Percentiles rank a stretch among this genome's conserved stretches.
These are phyloP conservation scores for Amphirosellinia nigrospora DNA, from an alignment of 495 filamentous ascomycete species.

Conservation along the genomic window DNA sequence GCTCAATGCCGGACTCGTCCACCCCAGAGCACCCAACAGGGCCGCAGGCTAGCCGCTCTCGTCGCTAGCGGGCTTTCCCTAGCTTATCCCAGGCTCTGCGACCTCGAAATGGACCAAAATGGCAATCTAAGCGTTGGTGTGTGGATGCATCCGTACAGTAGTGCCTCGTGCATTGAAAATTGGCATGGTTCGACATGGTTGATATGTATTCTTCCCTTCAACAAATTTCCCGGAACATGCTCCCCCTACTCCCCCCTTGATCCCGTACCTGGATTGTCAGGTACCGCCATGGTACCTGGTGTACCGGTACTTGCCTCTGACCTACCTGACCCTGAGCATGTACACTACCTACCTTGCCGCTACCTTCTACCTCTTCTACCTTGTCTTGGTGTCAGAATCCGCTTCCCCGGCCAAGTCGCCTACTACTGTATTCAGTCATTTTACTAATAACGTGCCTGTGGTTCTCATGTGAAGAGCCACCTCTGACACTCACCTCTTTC, in stretches of 20 bases:
- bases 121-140: conserved; percentile 33
- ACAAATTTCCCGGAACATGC: conserved; percentile 39
- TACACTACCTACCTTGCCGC: not conserved
- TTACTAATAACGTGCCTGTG: conserved; percentile 36
- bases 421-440: conserved; percentile 32
- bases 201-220: conserved; percentile 22
- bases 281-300: conserved; percentile 18
- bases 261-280: conserved; percentile 16
- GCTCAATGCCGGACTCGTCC: conserved; percentile 25
- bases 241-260: conserved; percentile 21
- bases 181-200: not conserved
- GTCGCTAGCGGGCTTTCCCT: conserved; percentile 6
- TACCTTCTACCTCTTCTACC: no score
- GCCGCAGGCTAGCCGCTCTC: conserved; percentile 23
- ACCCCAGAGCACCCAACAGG: not conserved
- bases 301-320: not conserved
- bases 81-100: conserved; percentile 22
- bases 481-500: conserved; percentile 32
- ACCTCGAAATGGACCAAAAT: conserved; percentile 28
- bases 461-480: conserved; percentile 34
- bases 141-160: conserved; percentile 21
- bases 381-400: conserved; percentile 21
- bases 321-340: no score
- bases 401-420: conserved; percentile 28
- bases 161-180: conserved; percentile 22